Base-by-base conservation (phyloP, 2,329 filamentous ascomycete genomes). In the Grosmannia clavigera region DNA sequence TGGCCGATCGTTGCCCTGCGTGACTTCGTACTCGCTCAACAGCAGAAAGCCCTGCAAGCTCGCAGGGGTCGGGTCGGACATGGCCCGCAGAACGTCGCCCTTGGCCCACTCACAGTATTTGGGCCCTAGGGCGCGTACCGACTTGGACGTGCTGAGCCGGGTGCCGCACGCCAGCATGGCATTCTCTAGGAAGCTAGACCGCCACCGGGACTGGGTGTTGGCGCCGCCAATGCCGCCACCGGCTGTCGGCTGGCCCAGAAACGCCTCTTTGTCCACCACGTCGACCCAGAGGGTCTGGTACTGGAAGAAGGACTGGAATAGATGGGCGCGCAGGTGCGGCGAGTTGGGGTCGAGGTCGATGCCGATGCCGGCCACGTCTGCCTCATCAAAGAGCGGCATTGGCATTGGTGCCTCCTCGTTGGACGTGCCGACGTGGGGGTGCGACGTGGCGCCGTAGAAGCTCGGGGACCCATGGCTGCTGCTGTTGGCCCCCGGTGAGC, bases 11-110 rank as follows among this genome's bases (percentile, higher is more conserved):
- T 61, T 61, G 48, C 60, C 60, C n/a, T 51, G 60, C 1, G 57
- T 59, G 10, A 61, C 60, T 38, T 61, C 57, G 50, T 57, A 61
- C 50, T 61, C 60, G 29, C 60, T 61, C 29, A 61, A 16, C 27
- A 61, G 35, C 29, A 61, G 16, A 5, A 61, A 59, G 3, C 57
- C 60, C 16, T 61, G 60, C 3, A 61, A 50, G 46, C 57, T 61
- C 2, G 60, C 60, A 3, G 60, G 60, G 16, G 60, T 59, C 0
- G 60, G 60, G 3, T 61, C 60, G 2, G 46, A 43, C 60, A 61
- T 57, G 31, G 60, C 60, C 5, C 31, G 35, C 29, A 57, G 27
- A 2, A 59, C 40, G 14, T 61, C 57, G 5, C 25, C 50, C 50
- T 54, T 57, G 38, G 60, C 60, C 57, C 48, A 55, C 16, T 57